Evolutionary conservation across 2,329 filamentous ascomycete genomes (phyloP).

Genomic region (Phyllosticta paracitricarpa): DNA sequence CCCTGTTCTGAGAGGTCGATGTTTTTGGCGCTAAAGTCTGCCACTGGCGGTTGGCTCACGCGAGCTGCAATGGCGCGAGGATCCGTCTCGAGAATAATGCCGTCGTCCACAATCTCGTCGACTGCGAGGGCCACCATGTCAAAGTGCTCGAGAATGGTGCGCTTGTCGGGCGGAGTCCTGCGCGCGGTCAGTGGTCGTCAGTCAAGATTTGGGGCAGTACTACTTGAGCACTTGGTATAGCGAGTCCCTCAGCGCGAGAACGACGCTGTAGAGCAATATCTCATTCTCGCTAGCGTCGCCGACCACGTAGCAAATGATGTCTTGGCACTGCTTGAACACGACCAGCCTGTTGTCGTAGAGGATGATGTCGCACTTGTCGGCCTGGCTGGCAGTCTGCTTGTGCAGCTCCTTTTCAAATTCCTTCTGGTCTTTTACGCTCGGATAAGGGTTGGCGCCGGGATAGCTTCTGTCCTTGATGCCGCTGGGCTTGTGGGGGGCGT

Average conservation of each 20-base stretch:
- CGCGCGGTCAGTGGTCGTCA: not conserved
- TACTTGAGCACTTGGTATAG: slow-evolving; percentile 89
- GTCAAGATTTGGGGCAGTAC: slow-evolving; percentile 18
- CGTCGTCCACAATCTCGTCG: slow-evolving; percentile 60
- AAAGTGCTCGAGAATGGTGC: slow-evolving; percentile 97
- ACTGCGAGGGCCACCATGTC: slow-evolving; percentile 88
- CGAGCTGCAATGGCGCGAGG: slow-evolving; percentile 86
- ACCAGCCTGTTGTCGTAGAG: slow-evolving; percentile 95
- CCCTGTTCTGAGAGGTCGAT: slow-evolving; percentile 95
- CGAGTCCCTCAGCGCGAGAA: slow-evolving; percentile 81
- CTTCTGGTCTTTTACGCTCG: slow-evolving; percentile 86
- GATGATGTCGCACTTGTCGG: slow-evolving; percentile 68
- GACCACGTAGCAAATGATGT: slow-evolving; percentile 93
- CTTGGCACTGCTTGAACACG: slow-evolving; percentile 95
- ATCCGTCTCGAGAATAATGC: slow-evolving; percentile 95
- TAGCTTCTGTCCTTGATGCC: slow-evolving; percentile 47
- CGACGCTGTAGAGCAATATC: slow-evolving; percentile 88
- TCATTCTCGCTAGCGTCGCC: slow-evolving; percentile 92
- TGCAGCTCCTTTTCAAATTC: slow-evolving; percentile 92
- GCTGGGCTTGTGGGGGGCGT: slow-evolving; percentile 57
- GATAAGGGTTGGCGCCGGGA: slow-evolving; percentile 66
- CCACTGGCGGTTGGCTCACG: slow-evolving; percentile 82
- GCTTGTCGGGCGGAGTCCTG: slow-evolving; percentile 93
- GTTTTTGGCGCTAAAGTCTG: slow-evolving; percentile 79
- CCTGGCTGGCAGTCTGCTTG: slow-evolving; percentile 91